These are phyloP conservation scores for Ceriops decandra DNA, from an alignment of 345 rosid genomes.

Conservation along the genomic window DNA sequence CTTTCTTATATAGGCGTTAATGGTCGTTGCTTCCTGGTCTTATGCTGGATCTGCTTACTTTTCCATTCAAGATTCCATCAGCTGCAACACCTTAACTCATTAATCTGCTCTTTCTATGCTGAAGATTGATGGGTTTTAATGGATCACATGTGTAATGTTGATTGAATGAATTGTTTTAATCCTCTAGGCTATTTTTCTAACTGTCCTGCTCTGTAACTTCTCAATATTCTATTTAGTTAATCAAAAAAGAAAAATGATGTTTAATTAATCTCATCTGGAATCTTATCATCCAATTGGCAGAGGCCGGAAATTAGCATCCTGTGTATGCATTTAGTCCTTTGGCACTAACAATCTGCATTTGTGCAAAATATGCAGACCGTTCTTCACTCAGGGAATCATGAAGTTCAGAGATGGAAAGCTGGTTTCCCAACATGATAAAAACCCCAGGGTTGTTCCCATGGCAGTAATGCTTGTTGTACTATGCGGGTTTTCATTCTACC, in stretches of 20 bases:
- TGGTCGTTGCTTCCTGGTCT: not conserved
- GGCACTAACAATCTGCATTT: conserved; percentile 1
- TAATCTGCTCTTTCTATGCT: no score
- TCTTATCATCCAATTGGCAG: not conserved
- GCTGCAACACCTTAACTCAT: no score
- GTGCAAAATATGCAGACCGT: conserved; percentile 28
- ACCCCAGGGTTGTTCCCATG: conserved; percentile 43
- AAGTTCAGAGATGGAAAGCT: conserved; percentile 80
- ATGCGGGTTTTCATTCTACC: conserved; percentile 85
- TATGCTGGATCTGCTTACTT: conserved; percentile 2
- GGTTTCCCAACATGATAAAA: conserved; percentile 42
- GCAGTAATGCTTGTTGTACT: conserved; percentile 44
- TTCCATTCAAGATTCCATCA: not conserved
- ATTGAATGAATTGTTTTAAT: no score
- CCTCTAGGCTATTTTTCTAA: no score
- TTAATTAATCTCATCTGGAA: no score
- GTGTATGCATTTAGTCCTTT: not conserved
- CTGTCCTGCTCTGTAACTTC: no score
- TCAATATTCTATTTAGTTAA: no score
- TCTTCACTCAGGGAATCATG: conserved; percentile 38
- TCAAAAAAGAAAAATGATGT: no score
- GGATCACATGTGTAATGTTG: no score
- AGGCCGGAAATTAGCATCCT: not conserved
- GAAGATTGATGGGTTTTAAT: no score
- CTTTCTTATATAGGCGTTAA: not conserved